phyloP scores from a whole-genome alignment of 768 basidiomycete genomes.

The Phlebiopsis flavidoalba region DNA sequence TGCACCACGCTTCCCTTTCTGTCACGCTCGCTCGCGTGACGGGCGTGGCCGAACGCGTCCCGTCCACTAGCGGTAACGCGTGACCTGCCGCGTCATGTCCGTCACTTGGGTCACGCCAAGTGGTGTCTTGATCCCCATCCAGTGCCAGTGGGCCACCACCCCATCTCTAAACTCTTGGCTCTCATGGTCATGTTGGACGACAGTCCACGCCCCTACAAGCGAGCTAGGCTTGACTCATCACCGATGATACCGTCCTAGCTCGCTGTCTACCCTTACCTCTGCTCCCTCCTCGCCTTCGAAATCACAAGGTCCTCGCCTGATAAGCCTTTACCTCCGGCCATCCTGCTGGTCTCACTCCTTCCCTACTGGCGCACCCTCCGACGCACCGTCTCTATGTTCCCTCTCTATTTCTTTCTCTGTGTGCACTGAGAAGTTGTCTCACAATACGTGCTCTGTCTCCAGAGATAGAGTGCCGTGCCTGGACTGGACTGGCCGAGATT shows the following conservation, averaged over 20 bases:
- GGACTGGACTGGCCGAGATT: conserved; percentile 64
- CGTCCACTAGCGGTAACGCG: conserved; percentile 10
- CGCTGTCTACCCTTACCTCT: conserved; percentile 4
- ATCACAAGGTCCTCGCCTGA: conserved; percentile 12
- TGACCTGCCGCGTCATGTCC: neutral
- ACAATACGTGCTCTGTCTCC: conserved; percentile 43
- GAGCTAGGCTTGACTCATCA: conserved; percentile 3
- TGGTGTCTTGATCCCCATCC: neutral
- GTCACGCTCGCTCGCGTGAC: conserved; percentile 1
- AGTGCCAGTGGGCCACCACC: neutral
- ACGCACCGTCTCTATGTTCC: conserved; percentile 49
- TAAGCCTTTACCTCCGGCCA: conserved; percentile 34
- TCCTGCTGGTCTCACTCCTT: conserved; percentile 56
- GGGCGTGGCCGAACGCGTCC: neutral
- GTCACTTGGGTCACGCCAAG: conserved; percentile 2
- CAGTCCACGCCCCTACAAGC: conserved; percentile 14
- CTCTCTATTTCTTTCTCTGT: conserved; percentile 51
- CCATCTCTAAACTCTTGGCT: neutral
- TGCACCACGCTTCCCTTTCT: neutral
- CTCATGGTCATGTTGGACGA: conserved; percentile 8
- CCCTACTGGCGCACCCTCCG: conserved; percentile 59
- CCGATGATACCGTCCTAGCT: neutral
- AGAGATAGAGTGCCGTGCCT: conserved; percentile 64
- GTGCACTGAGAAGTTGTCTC: conserved; percentile 54
- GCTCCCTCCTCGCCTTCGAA: conserved; percentile 2